A percentile compares a stretch with the other conserved stretches of the same genome.
Evolutionary conservation across 2,329 filamentous ascomycete species (phyloP).

Genomic region (Sphaerulina musiva): DNA sequence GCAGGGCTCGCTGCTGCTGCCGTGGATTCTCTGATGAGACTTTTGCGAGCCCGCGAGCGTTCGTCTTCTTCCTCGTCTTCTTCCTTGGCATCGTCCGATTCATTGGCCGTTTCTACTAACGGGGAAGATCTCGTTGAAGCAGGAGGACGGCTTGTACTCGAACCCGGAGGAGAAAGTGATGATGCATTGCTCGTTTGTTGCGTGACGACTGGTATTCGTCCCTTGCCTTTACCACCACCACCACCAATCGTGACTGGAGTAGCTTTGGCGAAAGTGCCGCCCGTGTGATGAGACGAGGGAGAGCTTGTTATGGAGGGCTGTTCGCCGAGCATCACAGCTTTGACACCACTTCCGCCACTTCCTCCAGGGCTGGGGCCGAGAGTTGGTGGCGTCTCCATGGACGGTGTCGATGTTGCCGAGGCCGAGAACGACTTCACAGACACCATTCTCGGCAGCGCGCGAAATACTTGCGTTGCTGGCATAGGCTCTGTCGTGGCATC

Average conservation of each 20-base stretch:
- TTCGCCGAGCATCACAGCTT: conserved; percentile 37
- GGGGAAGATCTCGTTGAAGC: conserved; percentile 27
- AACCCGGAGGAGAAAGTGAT: conserved; percentile 17
- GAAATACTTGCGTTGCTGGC: conserved; percentile 77
- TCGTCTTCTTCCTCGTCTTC: conserved; percentile 28
- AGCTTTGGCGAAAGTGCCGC: conserved; percentile 37
- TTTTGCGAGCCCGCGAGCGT: conserved; percentile 28
- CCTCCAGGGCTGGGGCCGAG: conserved; percentile 16
- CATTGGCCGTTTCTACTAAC: conserved; percentile 25
- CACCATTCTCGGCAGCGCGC: conserved; percentile 85
- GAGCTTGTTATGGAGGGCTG: conserved; percentile 29
- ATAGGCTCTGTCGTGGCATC: conserved; percentile 73
- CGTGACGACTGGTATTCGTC: conserved; percentile 27
- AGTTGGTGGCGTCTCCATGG: conserved; percentile 8
- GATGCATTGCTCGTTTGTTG: conserved; percentile 24
- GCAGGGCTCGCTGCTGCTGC: conserved; percentile 14
- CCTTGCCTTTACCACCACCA: conserved; percentile 31
- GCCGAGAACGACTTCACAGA: conserved; percentile 59
- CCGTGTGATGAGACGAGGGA: conserved; percentile 28
- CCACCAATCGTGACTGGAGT: conserved; percentile 40
- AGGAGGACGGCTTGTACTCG: conserved; percentile 19
- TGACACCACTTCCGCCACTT: background rate
- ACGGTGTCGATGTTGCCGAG: conserved; percentile 10
- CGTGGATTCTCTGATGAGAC: conserved; percentile 19
- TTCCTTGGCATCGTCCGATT: conserved; percentile 27